These are phyloP conservation scores for Clavispora asparagi DNA, from an alignment of 805 yeast genomes.

Conservation along the genomic window DNA sequence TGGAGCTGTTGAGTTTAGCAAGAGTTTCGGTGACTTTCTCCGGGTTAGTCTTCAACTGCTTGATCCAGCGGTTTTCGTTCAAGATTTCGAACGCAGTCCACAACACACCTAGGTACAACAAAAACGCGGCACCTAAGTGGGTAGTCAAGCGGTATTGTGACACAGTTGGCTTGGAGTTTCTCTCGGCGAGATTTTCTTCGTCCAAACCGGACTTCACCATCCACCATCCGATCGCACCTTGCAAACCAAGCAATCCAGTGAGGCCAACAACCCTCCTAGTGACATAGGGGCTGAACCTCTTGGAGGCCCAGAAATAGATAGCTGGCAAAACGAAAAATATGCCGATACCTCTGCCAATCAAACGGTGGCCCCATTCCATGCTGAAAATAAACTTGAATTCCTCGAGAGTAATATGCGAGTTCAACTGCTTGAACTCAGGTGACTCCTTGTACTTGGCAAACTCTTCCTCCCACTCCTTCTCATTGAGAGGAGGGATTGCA, in stretches of 20 bases:
- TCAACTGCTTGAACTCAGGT: conserved; percentile 87
- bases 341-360: conserved; percentile 91
- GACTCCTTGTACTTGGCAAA: conserved; percentile 75
- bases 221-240: conserved; percentile 99
- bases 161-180: conserved; percentile 94
- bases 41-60: conserved; percentile 44
- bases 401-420: conserved; percentile 82
- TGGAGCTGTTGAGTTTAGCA: conserved; percentile 56
- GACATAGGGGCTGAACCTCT: conserved; percentile 61
- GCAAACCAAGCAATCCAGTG: conserved; percentile 77
- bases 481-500: conserved; percentile 77
- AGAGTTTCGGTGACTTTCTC: conserved; percentile 48
- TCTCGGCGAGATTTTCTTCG: conserved; percentile 65
- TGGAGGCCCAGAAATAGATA: conserved; percentile 64
- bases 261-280: conserved; percentile 66
- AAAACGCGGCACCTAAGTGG: conserved; percentile 89
- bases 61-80: conserved; percentile 63
- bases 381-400: conserved; percentile 92
- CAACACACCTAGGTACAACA: conserved; percentile 81
- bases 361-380: conserved; percentile 97
- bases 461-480: conserved; percentile 81
- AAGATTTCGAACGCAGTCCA: conserved; percentile 85
- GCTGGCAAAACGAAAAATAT: conserved; percentile 80
- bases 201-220: conserved; percentile 96
- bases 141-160: conserved; percentile 92